These are phyloP conservation scores for Tolypocladium ophioglossoides DNA, from an alignment of 2,329 filamentous ascomycete species.

Conservation along the genomic window DNA sequence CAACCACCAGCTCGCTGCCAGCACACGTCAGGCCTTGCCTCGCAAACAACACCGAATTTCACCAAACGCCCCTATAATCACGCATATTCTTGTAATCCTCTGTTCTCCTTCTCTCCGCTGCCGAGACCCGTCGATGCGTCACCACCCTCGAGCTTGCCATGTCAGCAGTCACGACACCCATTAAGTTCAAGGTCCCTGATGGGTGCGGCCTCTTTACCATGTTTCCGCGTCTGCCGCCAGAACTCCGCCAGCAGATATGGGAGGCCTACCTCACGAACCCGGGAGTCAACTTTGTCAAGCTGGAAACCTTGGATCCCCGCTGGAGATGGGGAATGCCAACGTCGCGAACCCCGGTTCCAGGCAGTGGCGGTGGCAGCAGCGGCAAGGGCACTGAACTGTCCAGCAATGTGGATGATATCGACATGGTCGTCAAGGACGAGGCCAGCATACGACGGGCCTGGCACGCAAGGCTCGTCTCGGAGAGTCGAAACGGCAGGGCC, in stretches of 20 bases:
- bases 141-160: not conserved
- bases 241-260: conserved; percentile 26
- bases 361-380: not conserved
- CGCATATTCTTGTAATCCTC: not conserved
- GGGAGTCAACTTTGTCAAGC: conserved; percentile 24
- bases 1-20: not conserved
- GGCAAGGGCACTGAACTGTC: not conserved
- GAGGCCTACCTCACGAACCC: conserved; percentile 17
- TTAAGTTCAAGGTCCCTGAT: conserved; percentile 21
- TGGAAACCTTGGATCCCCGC: conserved; percentile 10
- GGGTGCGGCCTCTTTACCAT: conserved; percentile 18
- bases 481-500: conserved; percentile 5
- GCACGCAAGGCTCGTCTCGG: not conserved
- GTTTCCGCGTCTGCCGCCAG: conserved; percentile 21
- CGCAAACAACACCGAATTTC: not conserved
- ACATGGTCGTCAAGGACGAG: conserved; percentile 10
- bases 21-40: not conserved
- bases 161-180: not conserved
- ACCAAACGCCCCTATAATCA: not conserved
- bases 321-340: conserved; percentile 11
- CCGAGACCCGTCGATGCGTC: not conserved
- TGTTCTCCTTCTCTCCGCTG: not conserved
- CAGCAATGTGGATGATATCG: conserved; percentile 2
- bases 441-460: not conserved
- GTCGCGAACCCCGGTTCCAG: not conserved